These are phyloP conservation scores for Paramecium biaurelia DNA, from an alignment of 73 alveolate genomes.

Conservation along the genomic window DNA sequence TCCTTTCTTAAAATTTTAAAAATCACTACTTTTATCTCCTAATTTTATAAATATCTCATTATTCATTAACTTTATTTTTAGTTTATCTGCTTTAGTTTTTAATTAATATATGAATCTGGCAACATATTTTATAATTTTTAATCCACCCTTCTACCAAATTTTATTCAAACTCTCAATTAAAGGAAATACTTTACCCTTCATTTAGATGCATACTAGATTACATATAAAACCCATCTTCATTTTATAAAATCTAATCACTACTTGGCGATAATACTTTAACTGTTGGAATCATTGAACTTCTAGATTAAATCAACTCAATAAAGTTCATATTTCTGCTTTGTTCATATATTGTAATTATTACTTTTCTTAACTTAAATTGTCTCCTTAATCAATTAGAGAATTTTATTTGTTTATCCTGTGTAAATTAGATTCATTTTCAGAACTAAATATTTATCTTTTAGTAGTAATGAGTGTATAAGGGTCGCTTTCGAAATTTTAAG, in stretches of 20 bases:
- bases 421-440: not conserved
- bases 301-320: not conserved
- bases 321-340: not conserved
- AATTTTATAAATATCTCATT: not conserved
- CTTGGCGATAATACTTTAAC: not conserved
- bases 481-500: not conserved
- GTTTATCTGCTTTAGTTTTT: not conserved
- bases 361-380: not conserved
- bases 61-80: slow-evolving; percentile 19
- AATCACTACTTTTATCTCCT: not conserved
- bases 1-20: not conserved
- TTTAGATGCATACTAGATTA: not conserved
- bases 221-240: not conserved
- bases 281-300: not conserved
- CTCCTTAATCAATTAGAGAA: not conserved
- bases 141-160: not conserved
- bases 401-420: not conserved
- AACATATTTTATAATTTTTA: not conserved
- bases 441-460: not conserved
- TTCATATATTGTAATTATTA: not conserved
- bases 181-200: not conserved
- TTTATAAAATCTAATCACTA: not conserved
- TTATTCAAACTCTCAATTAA: not conserved
- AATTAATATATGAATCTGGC: not conserved
- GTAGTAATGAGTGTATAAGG: not conserved